Evolutionary conservation across 1,139 yeast species (phyloP).

Genomic region (Hansenula sp.): DNA sequence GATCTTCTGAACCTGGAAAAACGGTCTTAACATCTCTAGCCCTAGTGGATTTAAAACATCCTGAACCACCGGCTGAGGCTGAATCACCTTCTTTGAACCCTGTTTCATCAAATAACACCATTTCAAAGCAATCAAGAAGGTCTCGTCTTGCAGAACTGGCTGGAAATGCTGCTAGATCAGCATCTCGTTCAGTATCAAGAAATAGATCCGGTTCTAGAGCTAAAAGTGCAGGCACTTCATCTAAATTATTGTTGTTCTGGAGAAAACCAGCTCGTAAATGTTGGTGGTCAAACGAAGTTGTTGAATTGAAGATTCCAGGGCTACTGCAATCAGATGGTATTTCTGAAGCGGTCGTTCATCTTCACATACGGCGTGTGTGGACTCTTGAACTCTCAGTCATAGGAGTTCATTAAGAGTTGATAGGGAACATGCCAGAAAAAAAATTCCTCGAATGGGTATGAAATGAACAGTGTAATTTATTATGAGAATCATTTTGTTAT

Average conservation of each 20-base stretch:
- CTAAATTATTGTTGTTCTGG: slow-evolving; percentile 89
- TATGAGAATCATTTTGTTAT: too few relatives aligned
- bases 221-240: slow-evolving; percentile 41
- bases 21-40: slow-evolving; percentile 85
- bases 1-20: slow-evolving; percentile 80
- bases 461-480: too few relatives aligned
- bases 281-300: slow-evolving; percentile 88
- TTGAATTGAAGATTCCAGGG: slow-evolving; percentile 45
- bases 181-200: slow-evolving; percentile 39
- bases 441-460: too few relatives aligned
- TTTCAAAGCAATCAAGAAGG: slow-evolving; percentile 29
- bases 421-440: not conserved
- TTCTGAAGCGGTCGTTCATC: slow-evolving; percentile 22
- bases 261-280: slow-evolving; percentile 98
- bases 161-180: slow-evolving; percentile 39
- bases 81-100: slow-evolving; percentile 47
- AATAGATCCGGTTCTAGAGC: slow-evolving; percentile 46
- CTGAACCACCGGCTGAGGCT: slow-evolving; percentile 22
- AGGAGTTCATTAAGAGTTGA: slow-evolving; percentile 29
- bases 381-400: slow-evolving; percentile 36
- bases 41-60: slow-evolving; percentile 59
- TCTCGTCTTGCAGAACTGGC: slow-evolving; percentile 46
- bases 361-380: slow-evolving; percentile 40
- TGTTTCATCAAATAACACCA: slow-evolving; percentile 32
- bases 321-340: slow-evolving; percentile 24